Conservation (phyloP, 108 stramenopile species). For the Discostella stelligeroides region DNA sequence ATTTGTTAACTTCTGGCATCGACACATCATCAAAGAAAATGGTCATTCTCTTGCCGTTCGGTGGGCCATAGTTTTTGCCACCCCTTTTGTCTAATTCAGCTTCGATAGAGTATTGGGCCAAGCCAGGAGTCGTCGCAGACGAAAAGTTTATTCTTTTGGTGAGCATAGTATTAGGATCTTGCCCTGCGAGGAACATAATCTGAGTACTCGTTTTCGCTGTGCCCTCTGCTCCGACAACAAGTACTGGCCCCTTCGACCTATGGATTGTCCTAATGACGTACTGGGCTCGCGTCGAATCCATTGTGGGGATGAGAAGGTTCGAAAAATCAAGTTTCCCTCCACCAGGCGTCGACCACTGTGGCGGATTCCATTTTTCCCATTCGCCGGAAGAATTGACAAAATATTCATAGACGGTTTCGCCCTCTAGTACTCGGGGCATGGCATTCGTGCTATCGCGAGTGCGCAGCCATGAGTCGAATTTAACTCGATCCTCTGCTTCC, state of each 20-base stretch:
- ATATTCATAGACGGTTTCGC: constrained; percentile 85
- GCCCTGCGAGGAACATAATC: constrained; percentile 82
- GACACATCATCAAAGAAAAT: constrained; percentile 91
- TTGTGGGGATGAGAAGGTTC: constrained; percentile 90
- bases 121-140: constrained; percentile 86
- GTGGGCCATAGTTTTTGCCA: constrained; percentile 90
- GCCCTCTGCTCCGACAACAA: constrained; percentile 89
- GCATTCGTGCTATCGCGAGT: constrained; percentile 53
- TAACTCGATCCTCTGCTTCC: constrained; percentile 85
- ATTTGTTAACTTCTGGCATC: constrained; percentile 92
- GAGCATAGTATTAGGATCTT: constrained; percentile 66
- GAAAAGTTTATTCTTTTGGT: constrained; percentile 90
- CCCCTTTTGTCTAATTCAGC: constrained; percentile 91
- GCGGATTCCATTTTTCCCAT: constrained; percentile 75
- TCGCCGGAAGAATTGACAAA: constrained; percentile 67
- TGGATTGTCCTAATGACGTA: constrained; percentile 78
- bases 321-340: constrained; percentile 86
- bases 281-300: constrained; percentile 87
- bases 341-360: constrained; percentile 75
- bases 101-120: constrained; percentile 89
- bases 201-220: constrained; percentile 92
- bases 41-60: constrained; percentile 92
- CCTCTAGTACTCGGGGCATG: constrained; percentile 74
- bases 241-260: constrained; percentile 65
- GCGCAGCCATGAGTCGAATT: constrained; percentile 79